phyloP scores from a whole-genome alignment of 331 rosid species.

The Stylosanthes scabra region DNA sequence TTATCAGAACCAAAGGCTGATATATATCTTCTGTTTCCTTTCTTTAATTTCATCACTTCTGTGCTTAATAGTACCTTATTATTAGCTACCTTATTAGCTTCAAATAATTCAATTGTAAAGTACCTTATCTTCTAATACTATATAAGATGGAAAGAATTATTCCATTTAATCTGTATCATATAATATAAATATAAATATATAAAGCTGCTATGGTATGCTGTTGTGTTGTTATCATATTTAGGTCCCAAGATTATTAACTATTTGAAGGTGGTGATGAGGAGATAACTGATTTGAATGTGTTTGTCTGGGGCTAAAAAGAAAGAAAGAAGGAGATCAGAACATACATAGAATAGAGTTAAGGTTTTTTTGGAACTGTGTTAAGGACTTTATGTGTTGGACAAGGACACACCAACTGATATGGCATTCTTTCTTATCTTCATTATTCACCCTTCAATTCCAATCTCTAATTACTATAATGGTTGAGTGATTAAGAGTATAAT shows the following conservation, averaged over 20 bases:
- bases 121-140: too few species aligned
- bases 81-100: neutral
- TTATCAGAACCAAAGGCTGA: slow-evolving; percentile 91
- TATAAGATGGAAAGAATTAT: slow-evolving; percentile 36
- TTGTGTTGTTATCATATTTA: slow-evolving; percentile 32
- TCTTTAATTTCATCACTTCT: too few species aligned
- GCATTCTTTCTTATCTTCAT: too few species aligned
- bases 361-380: slow-evolving; percentile 36
- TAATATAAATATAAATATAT: slow-evolving; percentile 18
- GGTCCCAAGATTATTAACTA: slow-evolving; percentile 38
- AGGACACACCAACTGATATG: slow-evolving; percentile 24
- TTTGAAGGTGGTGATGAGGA: neutral
- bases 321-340: neutral
- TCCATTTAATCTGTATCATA: slow-evolving; percentile 29
- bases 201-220: slow-evolving; percentile 20
- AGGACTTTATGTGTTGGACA: slow-evolving; percentile 36
- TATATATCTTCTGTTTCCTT: too few species aligned
- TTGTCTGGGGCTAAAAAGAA: slow-evolving; percentile 27
- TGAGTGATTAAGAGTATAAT: too few species aligned
- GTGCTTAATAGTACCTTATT: neutral
- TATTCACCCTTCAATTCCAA: too few species aligned
- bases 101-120: slow-evolving; percentile 36
- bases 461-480: too few species aligned
- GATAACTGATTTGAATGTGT: slow-evolving; percentile 17
- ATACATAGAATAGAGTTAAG: slow-evolving; percentile 36